phyloP scores from a whole-genome alignment of 345 rosid genomes.

The Sonneratia alba region DNA sequence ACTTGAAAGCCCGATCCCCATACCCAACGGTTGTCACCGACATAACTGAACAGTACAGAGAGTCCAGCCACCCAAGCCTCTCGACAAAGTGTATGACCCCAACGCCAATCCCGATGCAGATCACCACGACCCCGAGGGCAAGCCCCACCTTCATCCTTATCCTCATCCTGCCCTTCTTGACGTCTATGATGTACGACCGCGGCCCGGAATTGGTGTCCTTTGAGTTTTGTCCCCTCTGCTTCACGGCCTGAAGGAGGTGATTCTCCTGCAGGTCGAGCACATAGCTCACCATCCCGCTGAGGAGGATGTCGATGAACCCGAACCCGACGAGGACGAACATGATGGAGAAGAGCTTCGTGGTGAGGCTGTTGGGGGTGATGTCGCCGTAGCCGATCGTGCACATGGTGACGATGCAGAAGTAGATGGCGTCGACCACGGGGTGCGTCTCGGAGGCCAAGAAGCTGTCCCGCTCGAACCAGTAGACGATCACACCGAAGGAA shows the following conservation, averaged over 20 bases:
- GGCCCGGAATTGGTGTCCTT: not conserved
- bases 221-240: not conserved
- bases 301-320: constrained; percentile 35
- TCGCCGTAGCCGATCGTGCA: constrained; percentile 62
- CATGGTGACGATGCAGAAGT: constrained; percentile 58
- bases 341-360: constrained; percentile 33
- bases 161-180: constrained; percentile 40
- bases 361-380: constrained; percentile 30
- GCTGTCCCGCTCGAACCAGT: constrained; percentile 24
- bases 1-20: constrained; percentile 40
- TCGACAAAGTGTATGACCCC: constrained; percentile 27
- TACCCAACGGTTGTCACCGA: constrained; percentile 59
- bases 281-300: constrained; percentile 34
- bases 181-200: constrained; percentile 25
- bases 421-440: constrained; percentile 42
- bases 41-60: constrained; percentile 46
- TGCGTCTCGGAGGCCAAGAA: constrained; percentile 33
- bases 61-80: constrained; percentile 32
- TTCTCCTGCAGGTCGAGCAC: constrained; percentile 43
- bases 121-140: constrained; percentile 36
- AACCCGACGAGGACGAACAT: constrained; percentile 36
- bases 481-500: constrained; percentile 21
- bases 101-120: constrained; percentile 29
- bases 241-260: constrained; percentile 20
- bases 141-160: constrained; percentile 35